phyloP scores from a whole-genome alignment of 1,284 basidiomycete species.

The Ustilago crameri region DNA sequence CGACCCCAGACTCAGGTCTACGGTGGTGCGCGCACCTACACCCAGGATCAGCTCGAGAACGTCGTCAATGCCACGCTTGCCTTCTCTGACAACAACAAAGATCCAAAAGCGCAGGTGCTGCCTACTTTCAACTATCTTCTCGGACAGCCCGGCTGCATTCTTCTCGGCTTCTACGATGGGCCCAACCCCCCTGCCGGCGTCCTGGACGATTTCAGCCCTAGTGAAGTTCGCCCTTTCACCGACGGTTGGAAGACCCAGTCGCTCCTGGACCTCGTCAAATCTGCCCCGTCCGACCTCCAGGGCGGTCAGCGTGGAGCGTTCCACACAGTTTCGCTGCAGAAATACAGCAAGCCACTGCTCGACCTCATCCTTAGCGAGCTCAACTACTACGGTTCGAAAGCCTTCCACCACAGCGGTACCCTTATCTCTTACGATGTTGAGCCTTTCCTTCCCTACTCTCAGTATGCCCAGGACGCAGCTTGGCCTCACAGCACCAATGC shows the following conservation, averaged over 20 bases:
- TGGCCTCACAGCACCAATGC: slow-evolving; percentile 52
- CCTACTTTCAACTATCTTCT: slow-evolving; percentile 54
- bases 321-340: slow-evolving; percentile 50
- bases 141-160: slow-evolving; percentile 34
- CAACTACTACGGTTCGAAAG: slow-evolving; percentile 35
- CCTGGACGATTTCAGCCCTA: slow-evolving; percentile 31
- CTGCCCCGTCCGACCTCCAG: slow-evolving; percentile 33
- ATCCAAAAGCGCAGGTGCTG: slow-evolving; percentile 50
- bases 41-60: slow-evolving; percentile 40
- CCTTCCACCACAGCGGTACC: slow-evolving; percentile 25
- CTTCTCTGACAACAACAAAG: slow-evolving; percentile 52
- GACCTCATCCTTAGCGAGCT: slow-evolving; percentile 49
- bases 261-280: slow-evolving; percentile 40
- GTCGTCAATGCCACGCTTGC: slow-evolving; percentile 45
- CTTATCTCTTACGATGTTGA: slow-evolving; percentile 60
- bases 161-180: slow-evolving; percentile 54
- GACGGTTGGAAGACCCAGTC: slow-evolving; percentile 49
- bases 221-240: slow-evolving; percentile 16
- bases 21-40: slow-evolving; percentile 50
- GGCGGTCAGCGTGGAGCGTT: slow-evolving; percentile 50
- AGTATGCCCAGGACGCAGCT: slow-evolving; percentile 35
- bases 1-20: slow-evolving; percentile 50
- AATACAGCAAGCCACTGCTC: slow-evolving; percentile 44
- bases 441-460: slow-evolving; percentile 52
- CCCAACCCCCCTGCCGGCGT: slow-evolving; percentile 25